Base-by-base conservation (phyloP, 176 grass and related monocot species). In the Cenchrus fungigraminus region DNA sequence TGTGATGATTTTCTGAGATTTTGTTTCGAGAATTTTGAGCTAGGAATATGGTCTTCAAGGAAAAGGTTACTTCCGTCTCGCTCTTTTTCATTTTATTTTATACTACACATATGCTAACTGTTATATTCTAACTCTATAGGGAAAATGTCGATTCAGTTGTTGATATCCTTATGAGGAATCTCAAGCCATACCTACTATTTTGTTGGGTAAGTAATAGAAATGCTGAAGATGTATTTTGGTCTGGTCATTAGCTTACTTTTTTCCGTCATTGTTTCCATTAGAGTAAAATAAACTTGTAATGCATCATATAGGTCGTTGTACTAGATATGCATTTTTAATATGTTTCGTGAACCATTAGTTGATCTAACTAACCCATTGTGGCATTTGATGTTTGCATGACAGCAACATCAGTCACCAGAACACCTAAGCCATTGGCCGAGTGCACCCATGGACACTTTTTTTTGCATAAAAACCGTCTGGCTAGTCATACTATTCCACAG, bases 41-140 rank as follows among this genome's bases (percentile, higher is more conserved):
- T 96, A 52, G 94, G 91, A 80, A 81, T 96, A 82, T 96, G 94
- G 94, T 97, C 94, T 1, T 97, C 94, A 22, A 94, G 92, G 78
- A 88, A 86, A 80, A 92, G 73, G 94, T 97, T 84, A 50, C 25
- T 73, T 85, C 45, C 73, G 37, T 58, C 28, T 40, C 60, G 32
- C 44, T 15, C 49, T 12, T 61, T 52, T 10, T 61, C 84, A 54
- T 57, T 9, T 65, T 83, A 51, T n/a, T 66, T 45, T 69, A 61
- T 10, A 84, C 76, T 25, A 19, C 53, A 77, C 4, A 40, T 88
- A 13, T 68, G 6, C 65, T 90, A 77, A 87, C 65, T 75, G 67
- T 71, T 53, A 52, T 44, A 43, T 69, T 40, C 15, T 80, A 72
- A 74, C 71, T 76, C 54, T 89, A 43, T 77, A 97, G 94, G 83